Conservation (phyloP, 163 green algal species). For the Picocystis sp. region DNA sequence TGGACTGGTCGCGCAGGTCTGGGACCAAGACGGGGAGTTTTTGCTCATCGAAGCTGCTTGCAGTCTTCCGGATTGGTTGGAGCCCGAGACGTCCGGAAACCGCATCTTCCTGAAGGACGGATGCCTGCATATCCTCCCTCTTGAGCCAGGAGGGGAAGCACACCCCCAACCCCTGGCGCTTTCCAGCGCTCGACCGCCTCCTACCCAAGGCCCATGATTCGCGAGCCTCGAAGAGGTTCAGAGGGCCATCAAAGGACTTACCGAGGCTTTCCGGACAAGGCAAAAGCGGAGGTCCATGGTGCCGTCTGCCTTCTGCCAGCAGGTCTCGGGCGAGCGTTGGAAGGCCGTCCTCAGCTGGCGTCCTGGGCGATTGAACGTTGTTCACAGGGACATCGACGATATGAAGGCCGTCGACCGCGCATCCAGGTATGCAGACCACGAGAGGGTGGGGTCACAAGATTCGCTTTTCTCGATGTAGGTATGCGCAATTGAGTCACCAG, state of each 20-base stretch:
- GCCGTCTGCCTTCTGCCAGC: too few species aligned
- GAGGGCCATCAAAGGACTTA: not conserved
- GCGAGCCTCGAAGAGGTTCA: not conserved
- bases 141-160: not conserved
- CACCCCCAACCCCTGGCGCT: too few species aligned
- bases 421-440: constrained; percentile 26
- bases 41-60: constrained; percentile 82
- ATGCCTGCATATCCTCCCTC: not conserved
- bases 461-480: constrained; percentile 49
- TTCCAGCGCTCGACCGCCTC: too few species aligned
- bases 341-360: constrained; percentile 37
- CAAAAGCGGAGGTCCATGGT: too few species aligned
- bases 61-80: constrained; percentile 66
- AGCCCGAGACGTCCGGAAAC: constrained; percentile 54
- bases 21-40: constrained; percentile 88
- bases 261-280: too few species aligned
- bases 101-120: constrained; percentile 22
- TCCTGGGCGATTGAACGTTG: constrained; percentile 57
- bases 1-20: constrained; percentile 24
- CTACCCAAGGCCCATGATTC: not conserved
- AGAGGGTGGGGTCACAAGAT: constrained; percentile 27
- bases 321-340: not conserved
- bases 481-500: constrained; percentile 57
- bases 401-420: constrained; percentile 29
- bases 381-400: constrained; percentile 32